A percentile compares a stretch with the other conserved stretches of the same genome.
These are phyloP conservation scores for Teunomyces aglyptinius DNA, from an alignment of 805 yeast genomes.

Conservation along the genomic window DNA sequence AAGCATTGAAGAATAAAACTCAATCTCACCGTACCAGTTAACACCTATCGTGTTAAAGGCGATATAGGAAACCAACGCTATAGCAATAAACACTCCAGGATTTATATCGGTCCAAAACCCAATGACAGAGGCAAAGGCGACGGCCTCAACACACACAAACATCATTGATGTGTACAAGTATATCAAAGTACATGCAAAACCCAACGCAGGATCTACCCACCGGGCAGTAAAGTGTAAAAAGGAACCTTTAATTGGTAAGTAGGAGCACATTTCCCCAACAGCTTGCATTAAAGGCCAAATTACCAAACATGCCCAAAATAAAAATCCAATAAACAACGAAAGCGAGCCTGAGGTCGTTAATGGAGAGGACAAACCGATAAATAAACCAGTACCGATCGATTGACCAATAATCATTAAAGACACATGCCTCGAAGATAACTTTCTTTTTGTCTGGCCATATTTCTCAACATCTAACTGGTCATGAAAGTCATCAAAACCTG, in stretches of 20 bases:
- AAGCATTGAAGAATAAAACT: slow-evolving; percentile 44
- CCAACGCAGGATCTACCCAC: slow-evolving; percentile 36
- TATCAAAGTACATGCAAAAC: slow-evolving; percentile 32
- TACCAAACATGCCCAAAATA: slow-evolving; percentile 28
- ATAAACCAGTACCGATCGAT: slow-evolving; percentile 36
- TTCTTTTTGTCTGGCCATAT: slow-evolving; percentile 31
- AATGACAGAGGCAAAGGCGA: slow-evolving; percentile 31
- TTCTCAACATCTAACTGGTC: slow-evolving; percentile 25
- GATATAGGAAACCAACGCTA: slow-evolving; percentile 26
- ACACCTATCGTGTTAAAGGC: slow-evolving; percentile 44
- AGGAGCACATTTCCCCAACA: slow-evolving; percentile 39
- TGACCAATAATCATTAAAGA: slow-evolving; percentile 36
- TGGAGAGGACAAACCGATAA: slow-evolving; percentile 30
- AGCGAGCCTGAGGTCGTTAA: slow-evolving; percentile 33
- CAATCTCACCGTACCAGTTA: slow-evolving; percentile 53
- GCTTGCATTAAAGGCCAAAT: slow-evolving; percentile 37
- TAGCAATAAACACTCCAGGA: slow-evolving; percentile 32
- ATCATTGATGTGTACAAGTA: slow-evolving; percentile 34
- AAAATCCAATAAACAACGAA: slow-evolving; percentile 32
- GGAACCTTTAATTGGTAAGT: slow-evolving; percentile 35
- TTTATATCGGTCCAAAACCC: slow-evolving; percentile 31
- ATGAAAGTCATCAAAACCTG: slow-evolving; percentile 22
- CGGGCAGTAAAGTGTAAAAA: slow-evolving; percentile 34
- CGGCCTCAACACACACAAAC: slow-evolving; percentile 33
- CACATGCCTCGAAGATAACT: slow-evolving; percentile 30